Base-by-base conservation (phyloP, 139 green algal species). In the Diplosphaera chodatii region DNA sequence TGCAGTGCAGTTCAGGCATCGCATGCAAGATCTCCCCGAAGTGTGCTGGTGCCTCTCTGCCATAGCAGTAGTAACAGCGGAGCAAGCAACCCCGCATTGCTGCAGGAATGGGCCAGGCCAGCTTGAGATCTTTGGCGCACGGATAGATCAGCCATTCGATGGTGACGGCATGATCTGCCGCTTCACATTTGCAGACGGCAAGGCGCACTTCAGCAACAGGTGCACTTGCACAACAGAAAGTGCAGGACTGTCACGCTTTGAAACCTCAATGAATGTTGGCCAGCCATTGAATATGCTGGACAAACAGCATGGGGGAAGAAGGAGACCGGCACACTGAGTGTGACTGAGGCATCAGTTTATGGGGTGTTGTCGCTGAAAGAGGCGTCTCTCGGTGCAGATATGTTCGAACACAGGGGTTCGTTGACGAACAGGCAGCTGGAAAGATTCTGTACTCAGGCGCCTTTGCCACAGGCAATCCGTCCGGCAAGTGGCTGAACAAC, bases 101-200 rank as follows among this genome's bases (percentile, higher is more conserved):
- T 64, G 73, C 16, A 32, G 74, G 20, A 82, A 82, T 23, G 77
- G 77, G 4, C 77, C 77, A 4, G 33, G 72, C 48, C 75, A 78
- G 40, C 82, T 77, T 62, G 77, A 82, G 55, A 66, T 82, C 13
- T 74, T 74, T 27, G 74, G 74, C 28, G 32, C 33, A 16, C 20
- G 62, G 27, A 77, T 82, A 31, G 40, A 74, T 20, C 74, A 82
- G 32, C 77, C 77, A 1, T 82, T 82, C 70, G 77, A 82, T 40
- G 77, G 77, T 18, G 77, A 82, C 55, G 77, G 77, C 31, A 66
- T 76, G 67, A 28, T 76, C 18, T 41, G 62, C 31, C 68, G 67
- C 15, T 78, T 82, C 68, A 56, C 41, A 21, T 82, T 82, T 63
- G 33, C 72, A 21, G 65, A 28, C 27, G 72, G 72, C 65, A 32